Evolutionary conservation across 768 basidiomycete species (phyloP).

Genomic region (Gymnopilus dilepis): DNA sequence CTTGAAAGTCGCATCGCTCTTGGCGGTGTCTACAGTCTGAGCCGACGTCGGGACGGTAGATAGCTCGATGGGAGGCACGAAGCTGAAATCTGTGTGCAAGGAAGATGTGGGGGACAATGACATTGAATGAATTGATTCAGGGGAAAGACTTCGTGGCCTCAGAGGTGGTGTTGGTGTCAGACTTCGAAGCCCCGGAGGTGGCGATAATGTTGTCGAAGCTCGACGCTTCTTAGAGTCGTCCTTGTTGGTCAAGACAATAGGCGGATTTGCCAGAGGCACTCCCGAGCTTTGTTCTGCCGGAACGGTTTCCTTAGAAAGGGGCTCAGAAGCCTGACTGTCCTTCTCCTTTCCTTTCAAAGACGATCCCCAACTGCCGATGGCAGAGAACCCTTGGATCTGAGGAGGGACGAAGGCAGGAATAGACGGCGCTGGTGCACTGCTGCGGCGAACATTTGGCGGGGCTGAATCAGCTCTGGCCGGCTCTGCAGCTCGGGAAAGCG

Average conservation of each 20-base stretch:
- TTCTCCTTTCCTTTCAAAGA: slow-evolving; percentile 15
- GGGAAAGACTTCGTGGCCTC: not conserved
- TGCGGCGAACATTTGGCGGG: slow-evolving; percentile 18
- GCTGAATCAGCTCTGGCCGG: slow-evolving; percentile 23
- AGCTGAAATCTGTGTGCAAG: slow-evolving; percentile 3
- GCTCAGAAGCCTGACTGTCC: slow-evolving; percentile 1
- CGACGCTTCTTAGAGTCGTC: slow-evolving; percentile 1
- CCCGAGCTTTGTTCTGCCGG: not conserved
- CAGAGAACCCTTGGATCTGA: not conserved
- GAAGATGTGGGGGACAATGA: slow-evolving; percentile 12
- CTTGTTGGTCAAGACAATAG: slow-evolving; percentile 14
- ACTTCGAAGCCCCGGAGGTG: not conserved
- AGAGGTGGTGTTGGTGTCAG: not conserved
- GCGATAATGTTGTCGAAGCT: not conserved
- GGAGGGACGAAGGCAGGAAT: not conserved
- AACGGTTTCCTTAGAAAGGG: not conserved
- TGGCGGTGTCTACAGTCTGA: slow-evolving; percentile 4
- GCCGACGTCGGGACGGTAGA: slow-evolving; percentile 22
- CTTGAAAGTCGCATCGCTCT: slow-evolving; percentile 9
- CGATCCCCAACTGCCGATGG: not conserved
- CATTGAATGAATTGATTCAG: no score
- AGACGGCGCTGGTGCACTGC: not conserved
- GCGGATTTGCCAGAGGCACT: not conserved
- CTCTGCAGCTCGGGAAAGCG: slow-evolving; percentile 13
- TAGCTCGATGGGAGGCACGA: not conserved